A percentile compares a stretch with the other conserved stretches of the same genome.
These are phyloP conservation scores for Recurvomyces mirabilis DNA, from an alignment of 495 filamentous ascomycete genomes.

Conservation along the genomic window DNA sequence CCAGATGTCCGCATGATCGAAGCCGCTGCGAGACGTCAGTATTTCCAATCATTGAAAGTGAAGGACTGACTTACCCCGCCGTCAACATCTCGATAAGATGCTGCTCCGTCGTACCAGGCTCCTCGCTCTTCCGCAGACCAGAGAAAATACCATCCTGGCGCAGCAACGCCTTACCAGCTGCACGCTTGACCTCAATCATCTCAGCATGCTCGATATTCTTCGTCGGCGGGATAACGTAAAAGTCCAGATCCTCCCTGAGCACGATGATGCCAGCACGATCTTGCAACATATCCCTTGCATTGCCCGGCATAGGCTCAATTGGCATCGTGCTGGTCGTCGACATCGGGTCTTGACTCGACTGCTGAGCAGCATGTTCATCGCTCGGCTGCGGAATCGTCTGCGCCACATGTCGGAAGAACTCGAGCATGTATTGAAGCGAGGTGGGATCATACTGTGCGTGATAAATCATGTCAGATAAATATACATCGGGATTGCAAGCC, in stretches of 20 bases:
- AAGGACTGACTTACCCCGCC: slow-evolving; percentile 60
- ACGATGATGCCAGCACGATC: slow-evolving; percentile 97
- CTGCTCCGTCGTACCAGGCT: slow-evolving; percentile 91
- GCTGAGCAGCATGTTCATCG: slow-evolving; percentile 34
- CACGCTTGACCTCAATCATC: slow-evolving; percentile 94
- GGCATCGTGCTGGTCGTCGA: slow-evolving; percentile 45
- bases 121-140: slow-evolving; percentile 85
- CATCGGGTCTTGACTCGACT: slow-evolving; percentile 12
- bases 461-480: slow-evolving; percentile 46
- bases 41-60: slow-evolving; percentile 12
- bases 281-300: slow-evolving; percentile 63
- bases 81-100: slow-evolving; percentile 99
- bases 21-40: slow-evolving; percentile 54
- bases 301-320: slow-evolving; percentile 57
- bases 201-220: slow-evolving; percentile 73
- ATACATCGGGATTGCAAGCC: slow-evolving; percentile 38
- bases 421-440: slow-evolving; percentile 97
- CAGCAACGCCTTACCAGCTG: slow-evolving; percentile 75
- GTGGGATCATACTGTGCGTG: slow-evolving; percentile 79
- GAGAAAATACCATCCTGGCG: slow-evolving; percentile 94
- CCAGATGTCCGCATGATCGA: slow-evolving; percentile 91
- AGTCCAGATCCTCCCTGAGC: slow-evolving; percentile 89
- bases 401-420: slow-evolving; percentile 93
- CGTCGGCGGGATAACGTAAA: slow-evolving; percentile 89
- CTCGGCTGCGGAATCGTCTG: slow-evolving; percentile 76